These are phyloP conservation scores for Taphrina wiesneri DNA, from an alignment of 1,139 yeast genomes.

Conservation along the genomic window DNA sequence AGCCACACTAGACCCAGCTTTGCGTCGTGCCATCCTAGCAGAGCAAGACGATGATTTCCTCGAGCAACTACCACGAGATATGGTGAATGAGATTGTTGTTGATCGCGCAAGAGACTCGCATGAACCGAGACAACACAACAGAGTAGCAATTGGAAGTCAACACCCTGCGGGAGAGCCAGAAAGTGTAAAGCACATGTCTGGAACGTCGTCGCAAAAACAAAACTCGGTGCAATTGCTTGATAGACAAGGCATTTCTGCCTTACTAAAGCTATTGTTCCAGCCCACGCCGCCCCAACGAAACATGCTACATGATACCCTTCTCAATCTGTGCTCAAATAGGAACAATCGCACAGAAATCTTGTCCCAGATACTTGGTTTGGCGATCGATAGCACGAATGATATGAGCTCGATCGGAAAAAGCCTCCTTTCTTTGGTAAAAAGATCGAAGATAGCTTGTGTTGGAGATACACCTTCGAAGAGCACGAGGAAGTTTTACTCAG, in stretches of 20 bases:
- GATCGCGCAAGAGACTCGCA: neutral
- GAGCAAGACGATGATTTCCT: conserved; percentile 45
- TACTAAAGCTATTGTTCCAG: conserved; percentile 68
- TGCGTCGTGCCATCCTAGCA: conserved; percentile 46
- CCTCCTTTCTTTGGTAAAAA: conserved; percentile 56
- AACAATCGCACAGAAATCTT: conserved; percentile 79
- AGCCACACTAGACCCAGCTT: conserved; percentile 47
- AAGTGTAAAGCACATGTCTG: neutral
- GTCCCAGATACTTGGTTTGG: conserved; percentile 63
- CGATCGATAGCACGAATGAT: conserved; percentile 71
- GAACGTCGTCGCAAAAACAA: neutral
- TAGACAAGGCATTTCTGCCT: conserved; percentile 70
- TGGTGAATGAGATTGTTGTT: conserved; percentile 45
- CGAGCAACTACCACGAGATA: conserved; percentile 44
- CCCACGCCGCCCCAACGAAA: conserved; percentile 72
- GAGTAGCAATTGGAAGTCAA: neutral
- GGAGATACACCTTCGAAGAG: conserved; percentile 37
- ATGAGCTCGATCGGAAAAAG: conserved; percentile 64
- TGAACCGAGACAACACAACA: neutral
- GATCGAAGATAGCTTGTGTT: conserved; percentile 41
- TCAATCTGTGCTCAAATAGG: conserved; percentile 69
- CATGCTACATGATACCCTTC: conserved; percentile 64
- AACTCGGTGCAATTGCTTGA: conserved; percentile 58
- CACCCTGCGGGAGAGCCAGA: neutral
- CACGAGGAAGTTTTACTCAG: conserved; percentile 50